These are phyloP conservation scores for Tephrocybe sp. DNA, from an alignment of 768 basidiomycete genomes.

Conservation along the genomic window DNA sequence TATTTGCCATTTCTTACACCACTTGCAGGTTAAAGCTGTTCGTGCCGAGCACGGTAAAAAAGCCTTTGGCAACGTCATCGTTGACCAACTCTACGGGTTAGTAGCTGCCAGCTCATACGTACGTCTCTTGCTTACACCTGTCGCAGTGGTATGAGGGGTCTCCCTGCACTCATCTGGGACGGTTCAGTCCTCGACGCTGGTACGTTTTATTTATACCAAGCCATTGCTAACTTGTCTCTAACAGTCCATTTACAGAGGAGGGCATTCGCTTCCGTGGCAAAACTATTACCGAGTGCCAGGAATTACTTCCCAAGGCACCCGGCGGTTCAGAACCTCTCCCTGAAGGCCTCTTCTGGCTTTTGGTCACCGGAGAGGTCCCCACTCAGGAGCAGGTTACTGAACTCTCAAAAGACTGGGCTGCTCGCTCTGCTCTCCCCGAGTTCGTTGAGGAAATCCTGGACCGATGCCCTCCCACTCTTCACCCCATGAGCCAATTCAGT, in stretches of 20 bases:
- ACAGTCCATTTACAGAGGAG: constrained; percentile 55
- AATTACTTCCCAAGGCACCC: constrained; percentile 84
- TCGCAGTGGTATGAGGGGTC: constrained; percentile 77
- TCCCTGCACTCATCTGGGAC: constrained; percentile 97
- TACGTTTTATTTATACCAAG: constrained; percentile 27
- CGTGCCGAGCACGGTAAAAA: constrained; percentile 89
- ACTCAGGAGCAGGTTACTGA: constrained; percentile 84
- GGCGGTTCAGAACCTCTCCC: constrained; percentile 90
- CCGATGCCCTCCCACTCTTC: constrained; percentile 87
- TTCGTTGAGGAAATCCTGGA: constrained; percentile 98
- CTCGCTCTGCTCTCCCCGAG: constrained; percentile 84
- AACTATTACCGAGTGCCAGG: constrained; percentile 88
- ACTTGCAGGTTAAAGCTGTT: constrained; percentile 70
- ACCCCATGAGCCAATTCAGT: constrained; percentile 99
- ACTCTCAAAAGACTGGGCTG: constrained; percentile 93
- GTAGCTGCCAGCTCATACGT: constrained; percentile 14
- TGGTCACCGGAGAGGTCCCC: constrained; percentile 93
- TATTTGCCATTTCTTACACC: constrained; percentile 9
- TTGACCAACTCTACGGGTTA: constrained; percentile 89
- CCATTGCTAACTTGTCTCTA: constrained; percentile 6
- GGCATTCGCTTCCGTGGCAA: constrained; percentile 98
- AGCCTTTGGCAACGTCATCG: constrained; percentile 86
- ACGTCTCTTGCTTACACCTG: constrained; percentile 5
- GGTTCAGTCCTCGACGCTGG: constrained; percentile 95
- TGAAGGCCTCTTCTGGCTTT: constrained; percentile 93